Evolutionary conservation across 805 yeast genomes (phyloP), one percentile per base, ranked within the genome.

Genomic region (Candida verbasci): DNA sequence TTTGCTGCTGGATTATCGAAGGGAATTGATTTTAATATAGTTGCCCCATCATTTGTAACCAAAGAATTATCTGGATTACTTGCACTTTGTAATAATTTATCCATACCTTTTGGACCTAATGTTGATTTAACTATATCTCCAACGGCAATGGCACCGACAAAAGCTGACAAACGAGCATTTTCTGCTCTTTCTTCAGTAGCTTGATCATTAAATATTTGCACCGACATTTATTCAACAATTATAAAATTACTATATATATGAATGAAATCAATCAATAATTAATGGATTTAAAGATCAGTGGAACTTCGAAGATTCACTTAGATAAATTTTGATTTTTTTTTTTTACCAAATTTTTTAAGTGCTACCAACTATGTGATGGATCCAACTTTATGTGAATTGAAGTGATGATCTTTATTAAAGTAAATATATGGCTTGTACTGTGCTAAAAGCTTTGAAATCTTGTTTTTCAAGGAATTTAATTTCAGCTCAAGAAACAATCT

Each of bases 31-130:
- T 89, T 88, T 46, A 93, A 68, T 46, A 93, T 93, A 2, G 99
- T 93, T 34, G 98, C 98, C 43, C 99, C 99, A 67, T 93, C 99
- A 59, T 93, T 93, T 33, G 99, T 93, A 25, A 93, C 89, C 54
- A 89, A 55, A 2, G 93, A 72, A 38, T 71, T 72, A 31, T 86
- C 86, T 35, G 58, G 50, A 29, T 93, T 77, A 4, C 88, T 74
- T 14, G 96, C 85, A 46, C 94, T 81, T 54, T 87, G 96, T 44
- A 93, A 69, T 45, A 93, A 69, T 60, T 93, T 93, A 62, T 93
- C 99, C 97, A 93, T 91, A 45, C 99, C 99, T 57, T 93, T 91
- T 44, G 99, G 99, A 11, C 99, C 99, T 46, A 93, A 68, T 3
- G 98, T 85, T 21, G 88, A 71, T 62, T 91, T 91, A 31, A 91